Conservation (phyloP, 2,329 filamentous ascomycete genomes). For the Drechslerella dactyloides region DNA sequence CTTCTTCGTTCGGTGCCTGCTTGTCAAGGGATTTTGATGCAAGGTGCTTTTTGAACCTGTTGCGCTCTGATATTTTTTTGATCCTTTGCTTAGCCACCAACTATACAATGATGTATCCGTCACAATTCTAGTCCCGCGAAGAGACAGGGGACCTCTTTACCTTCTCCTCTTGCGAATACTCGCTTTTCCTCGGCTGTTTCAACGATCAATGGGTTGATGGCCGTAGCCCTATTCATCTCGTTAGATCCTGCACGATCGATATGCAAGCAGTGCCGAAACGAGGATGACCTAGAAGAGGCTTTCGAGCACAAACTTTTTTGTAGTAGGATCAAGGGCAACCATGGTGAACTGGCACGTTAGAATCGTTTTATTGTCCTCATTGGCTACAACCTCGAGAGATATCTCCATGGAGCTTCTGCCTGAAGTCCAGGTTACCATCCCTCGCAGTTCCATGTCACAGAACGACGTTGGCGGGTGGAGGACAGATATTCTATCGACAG, state of each 20-base stretch:
- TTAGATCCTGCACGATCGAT: constrained; percentile 6
- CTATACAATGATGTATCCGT: neutral
- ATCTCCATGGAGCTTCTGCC: constrained; percentile 66
- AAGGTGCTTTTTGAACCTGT: constrained; percentile 70
- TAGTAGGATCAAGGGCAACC: constrained; percentile 73
- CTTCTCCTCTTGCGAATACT: constrained; percentile 69
- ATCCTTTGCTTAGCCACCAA: constrained; percentile 15
- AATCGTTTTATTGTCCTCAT: constrained; percentile 67
- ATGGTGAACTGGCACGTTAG: constrained; percentile 79
- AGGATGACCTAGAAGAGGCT: neutral
- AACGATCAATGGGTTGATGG: constrained; percentile 67
- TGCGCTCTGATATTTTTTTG: constrained; percentile 58
- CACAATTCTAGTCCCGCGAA: too few species aligned
- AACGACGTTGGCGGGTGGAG: constrained; percentile 76
- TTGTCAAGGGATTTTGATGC: constrained; percentile 68
- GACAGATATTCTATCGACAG: constrained; percentile 64
- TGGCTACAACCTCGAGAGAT: constrained; percentile 66
- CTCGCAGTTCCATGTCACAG: constrained; percentile 76
- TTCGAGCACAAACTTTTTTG: constrained; percentile 64
- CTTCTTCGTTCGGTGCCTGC: constrained; percentile 72
- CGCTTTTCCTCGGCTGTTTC: constrained; percentile 71
- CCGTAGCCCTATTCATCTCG: constrained; percentile 63
- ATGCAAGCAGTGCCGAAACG: constrained; percentile 28
- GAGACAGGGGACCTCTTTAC: constrained; percentile 57
- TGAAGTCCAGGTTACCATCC: constrained; percentile 70